These are phyloP conservation scores for Tetracentron sinense DNA, from an alignment of 164 flowering plant genomes.

Conservation along the genomic window DNA sequence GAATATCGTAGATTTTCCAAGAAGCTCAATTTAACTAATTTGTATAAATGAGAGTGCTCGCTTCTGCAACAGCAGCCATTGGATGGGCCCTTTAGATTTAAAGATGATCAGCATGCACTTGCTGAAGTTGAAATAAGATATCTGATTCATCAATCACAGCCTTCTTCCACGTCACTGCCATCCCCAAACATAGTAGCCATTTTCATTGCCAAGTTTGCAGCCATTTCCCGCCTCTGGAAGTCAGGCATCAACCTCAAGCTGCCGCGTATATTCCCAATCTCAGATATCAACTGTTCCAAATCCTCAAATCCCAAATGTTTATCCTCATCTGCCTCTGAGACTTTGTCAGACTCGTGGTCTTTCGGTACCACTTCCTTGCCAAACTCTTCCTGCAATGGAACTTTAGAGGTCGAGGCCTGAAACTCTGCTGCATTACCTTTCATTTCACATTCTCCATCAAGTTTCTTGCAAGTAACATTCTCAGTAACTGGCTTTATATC, in stretches of 20 bases:
- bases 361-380: constrained; percentile 13
- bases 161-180: constrained; percentile 48
- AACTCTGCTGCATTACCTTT: constrained; percentile 8
- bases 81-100: no score
- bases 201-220: constrained; percentile 86
- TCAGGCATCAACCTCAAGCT: constrained; percentile 87
- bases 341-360: constrained; percentile 18
- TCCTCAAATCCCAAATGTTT: constrained; percentile 50
- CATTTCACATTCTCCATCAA: constrained; percentile 15
- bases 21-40: no score
- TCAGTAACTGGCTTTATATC: constrained; percentile 11
- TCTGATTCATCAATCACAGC: constrained; percentile 11
- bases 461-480: constrained; percentile 11
- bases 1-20: no score
- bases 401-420: constrained; percentile 32
- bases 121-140: no score
- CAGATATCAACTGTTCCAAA: constrained; percentile 82
- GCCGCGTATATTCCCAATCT: constrained; percentile 71
- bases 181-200: constrained; percentile 95
- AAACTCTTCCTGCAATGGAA: constrained; percentile 22
- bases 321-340: constrained; percentile 27
- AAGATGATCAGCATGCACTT: no score
- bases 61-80: no score
- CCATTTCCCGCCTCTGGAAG: constrained; percentile 89
- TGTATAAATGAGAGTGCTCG: no score